A percentile compares a stretch with the other conserved stretches of the same genome.
phyloP scores from a whole-genome alignment of 2,329 filamentous ascomycete genomes.

The Cytospora paraplurivora region DNA sequence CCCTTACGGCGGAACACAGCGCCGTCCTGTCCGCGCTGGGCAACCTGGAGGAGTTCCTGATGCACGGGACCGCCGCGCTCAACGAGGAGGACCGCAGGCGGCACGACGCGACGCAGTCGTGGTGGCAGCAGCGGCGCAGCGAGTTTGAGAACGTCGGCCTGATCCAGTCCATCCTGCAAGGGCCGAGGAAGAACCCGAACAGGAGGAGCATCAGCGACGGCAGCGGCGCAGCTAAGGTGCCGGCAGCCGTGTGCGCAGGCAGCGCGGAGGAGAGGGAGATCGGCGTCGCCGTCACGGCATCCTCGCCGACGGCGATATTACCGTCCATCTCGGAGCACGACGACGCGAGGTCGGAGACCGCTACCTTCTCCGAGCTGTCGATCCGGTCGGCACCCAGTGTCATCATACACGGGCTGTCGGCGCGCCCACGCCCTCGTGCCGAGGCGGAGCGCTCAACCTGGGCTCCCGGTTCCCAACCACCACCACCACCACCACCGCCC shows the following conservation, averaged over 20 bases:
- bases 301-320: constrained; percentile 5
- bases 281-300: constrained; percentile 10
- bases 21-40: constrained; percentile 22
- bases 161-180: constrained; percentile 23
- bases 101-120: constrained; percentile 21
- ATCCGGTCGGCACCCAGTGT: constrained; percentile 14
- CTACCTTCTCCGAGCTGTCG: constrained; percentile 19
- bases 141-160: constrained; percentile 27
- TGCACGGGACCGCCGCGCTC: constrained; percentile 19
- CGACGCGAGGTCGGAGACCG: constrained; percentile 22
- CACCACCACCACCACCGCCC: neutral
- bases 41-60: constrained; percentile 20
- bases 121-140: constrained; percentile 26
- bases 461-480: neutral
- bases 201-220: no score
- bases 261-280: neutral
- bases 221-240: neutral
- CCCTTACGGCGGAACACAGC: constrained; percentile 24
- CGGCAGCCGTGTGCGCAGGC: neutral
- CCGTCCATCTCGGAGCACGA: constrained; percentile 21
- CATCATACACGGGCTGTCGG: constrained; percentile 13
- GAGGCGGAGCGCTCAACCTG: neutral
- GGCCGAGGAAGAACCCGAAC: constrained; percentile 10
- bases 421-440: constrained; percentile 12
- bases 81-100: constrained; percentile 23